Evolutionary conservation across 2,329 filamentous ascomycete genomes (phyloP).

Genomic region (Lachnellula subtilissima): DNA sequence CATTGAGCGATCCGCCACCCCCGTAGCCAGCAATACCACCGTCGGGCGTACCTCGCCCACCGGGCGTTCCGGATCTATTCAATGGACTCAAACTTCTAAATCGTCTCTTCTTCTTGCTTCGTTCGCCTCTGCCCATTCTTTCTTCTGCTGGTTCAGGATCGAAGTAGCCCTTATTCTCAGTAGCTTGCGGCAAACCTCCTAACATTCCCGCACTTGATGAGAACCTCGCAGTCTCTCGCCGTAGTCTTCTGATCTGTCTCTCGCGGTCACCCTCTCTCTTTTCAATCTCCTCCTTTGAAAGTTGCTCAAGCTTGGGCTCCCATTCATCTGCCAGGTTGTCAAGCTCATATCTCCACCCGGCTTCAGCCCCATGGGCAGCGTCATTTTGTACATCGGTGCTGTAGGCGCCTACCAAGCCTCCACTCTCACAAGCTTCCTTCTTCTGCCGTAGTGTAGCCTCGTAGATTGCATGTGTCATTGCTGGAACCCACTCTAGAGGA

Average conservation of each 20-base stretch:
- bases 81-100: slow-evolving; percentile 84
- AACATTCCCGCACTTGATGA: slow-evolving; percentile 79
- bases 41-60: slow-evolving; percentile 75
- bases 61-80: slow-evolving; percentile 62
- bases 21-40: slow-evolving; percentile 65
- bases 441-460: slow-evolving; percentile 88
- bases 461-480: slow-evolving; percentile 94
- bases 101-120: slow-evolving; percentile 90
- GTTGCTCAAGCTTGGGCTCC: slow-evolving; percentile 74
- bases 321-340: slow-evolving; percentile 81
- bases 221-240: slow-evolving; percentile 88
- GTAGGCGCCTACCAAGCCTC: slow-evolving; percentile 74
- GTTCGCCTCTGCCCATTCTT: slow-evolving; percentile 83
- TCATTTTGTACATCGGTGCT: slow-evolving; percentile 80
- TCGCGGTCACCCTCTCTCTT: slow-evolving; percentile 93
- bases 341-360: slow-evolving; percentile 93
- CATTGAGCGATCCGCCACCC: slow-evolving; percentile 57
- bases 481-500: slow-evolving; percentile 86
- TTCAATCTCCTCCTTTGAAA: slow-evolving; percentile 96
- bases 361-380: slow-evolving; percentile 73
- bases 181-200: slow-evolving; percentile 62
- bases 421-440: slow-evolving; percentile 93
- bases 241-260: slow-evolving; percentile 77
- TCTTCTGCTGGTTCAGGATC: slow-evolving; percentile 59
- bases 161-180: slow-evolving; percentile 39